These are phyloP conservation scores for Artemisia argyi DNA, from an alignment of 129 eudicot species.

Conservation along the genomic window DNA sequence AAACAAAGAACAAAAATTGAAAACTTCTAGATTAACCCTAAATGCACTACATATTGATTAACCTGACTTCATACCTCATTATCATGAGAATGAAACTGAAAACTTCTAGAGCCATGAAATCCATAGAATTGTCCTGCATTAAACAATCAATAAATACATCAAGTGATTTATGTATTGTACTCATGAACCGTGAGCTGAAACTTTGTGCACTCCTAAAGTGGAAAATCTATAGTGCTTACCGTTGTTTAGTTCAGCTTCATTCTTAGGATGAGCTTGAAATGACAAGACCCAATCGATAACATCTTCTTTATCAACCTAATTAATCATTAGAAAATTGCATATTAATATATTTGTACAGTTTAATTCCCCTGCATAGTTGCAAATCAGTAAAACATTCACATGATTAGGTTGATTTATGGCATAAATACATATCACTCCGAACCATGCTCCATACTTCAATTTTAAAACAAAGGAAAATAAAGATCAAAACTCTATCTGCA, in stretches of 20 bases:
- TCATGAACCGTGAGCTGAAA: conserved; percentile 5
- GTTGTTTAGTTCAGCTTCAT: conserved; percentile 28
- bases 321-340: conserved; percentile 15
- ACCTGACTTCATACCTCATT: conserved; percentile 50
- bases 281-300: too few relatives aligned
- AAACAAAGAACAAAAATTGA: too few relatives aligned
- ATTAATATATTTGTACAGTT: conserved; percentile 15
- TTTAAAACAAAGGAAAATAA: too few relatives aligned
- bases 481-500: too few relatives aligned
- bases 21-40: too few relatives aligned
- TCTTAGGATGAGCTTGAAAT: too few relatives aligned
- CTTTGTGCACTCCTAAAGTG: not conserved
- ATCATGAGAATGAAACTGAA: conserved; percentile 58
- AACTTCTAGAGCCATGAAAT: conserved; percentile 88
- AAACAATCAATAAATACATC: conserved; percentile 17
- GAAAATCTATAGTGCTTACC: conserved; percentile 41
- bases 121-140: conserved; percentile 84
- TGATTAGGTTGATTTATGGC: not conserved
- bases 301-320: too few relatives aligned
- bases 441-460: too few relatives aligned
- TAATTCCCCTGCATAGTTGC: conserved; percentile 17
- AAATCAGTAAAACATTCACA: too few relatives aligned
- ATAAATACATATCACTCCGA: not conserved
- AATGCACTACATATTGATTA: conserved; percentile 5
- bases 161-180: not conserved